Percentiles rank a stretch among this genome's conserved stretches.
Conservation (phyloP, 164 flowering plant species). For the Stephania cephalantha region DNA sequence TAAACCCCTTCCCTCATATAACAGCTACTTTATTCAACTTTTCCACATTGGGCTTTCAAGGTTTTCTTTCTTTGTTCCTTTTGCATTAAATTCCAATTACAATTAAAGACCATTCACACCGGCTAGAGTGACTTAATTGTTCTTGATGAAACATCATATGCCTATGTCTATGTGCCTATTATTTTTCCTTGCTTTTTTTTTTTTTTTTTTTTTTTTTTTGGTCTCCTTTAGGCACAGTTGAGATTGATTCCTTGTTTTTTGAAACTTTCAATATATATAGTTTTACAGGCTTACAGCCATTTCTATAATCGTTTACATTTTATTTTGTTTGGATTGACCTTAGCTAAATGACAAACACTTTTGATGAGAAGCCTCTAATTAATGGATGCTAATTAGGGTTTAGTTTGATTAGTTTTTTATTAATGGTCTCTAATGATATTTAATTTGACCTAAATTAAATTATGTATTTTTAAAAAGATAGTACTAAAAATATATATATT, state of each 20-base stretch:
- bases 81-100: background rate
- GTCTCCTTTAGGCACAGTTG: background rate
- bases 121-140: background rate
- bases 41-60: background rate
- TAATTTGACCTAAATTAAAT: background rate
- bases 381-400: background rate
- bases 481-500: background rate
- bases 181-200: background rate
- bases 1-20: background rate
- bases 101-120: background rate
- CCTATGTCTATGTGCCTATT: background rate
- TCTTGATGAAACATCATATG: conserved; percentile 1
- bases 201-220: background rate
- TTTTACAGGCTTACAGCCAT: background rate
- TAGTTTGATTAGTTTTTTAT: background rate
- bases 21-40: background rate
- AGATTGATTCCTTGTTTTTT: background rate
- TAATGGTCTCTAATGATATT: background rate
- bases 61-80: background rate
- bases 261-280: background rate
- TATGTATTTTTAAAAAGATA: background rate
- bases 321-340: background rate
- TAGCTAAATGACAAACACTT: background rate
- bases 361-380: background rate
- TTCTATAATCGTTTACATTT: background rate